phyloP scores from a whole-genome alignment of 2,329 filamentous ascomycete genomes.

The Monosporascus sp. region DNA sequence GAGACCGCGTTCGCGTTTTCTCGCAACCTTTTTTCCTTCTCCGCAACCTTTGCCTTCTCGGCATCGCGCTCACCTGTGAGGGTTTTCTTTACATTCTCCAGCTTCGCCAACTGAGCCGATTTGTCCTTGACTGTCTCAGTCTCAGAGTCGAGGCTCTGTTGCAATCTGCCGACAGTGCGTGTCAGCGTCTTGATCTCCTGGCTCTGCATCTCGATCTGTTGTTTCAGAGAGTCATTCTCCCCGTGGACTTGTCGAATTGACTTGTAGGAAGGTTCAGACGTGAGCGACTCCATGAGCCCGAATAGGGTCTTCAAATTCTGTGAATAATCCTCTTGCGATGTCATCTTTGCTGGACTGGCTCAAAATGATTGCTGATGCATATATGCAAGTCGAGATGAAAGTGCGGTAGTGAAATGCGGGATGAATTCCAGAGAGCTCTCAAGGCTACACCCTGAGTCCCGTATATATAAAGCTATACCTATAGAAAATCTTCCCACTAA shows the following conservation, averaged over 20 bases:
- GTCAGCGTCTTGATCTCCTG: background rate
- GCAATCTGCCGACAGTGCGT: background rate
- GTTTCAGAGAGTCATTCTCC: background rate
- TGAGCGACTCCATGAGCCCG: background rate
- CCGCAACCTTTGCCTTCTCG: background rate
- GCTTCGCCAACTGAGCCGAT: background rate
- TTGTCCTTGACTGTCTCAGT: background rate
- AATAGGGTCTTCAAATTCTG: background rate
- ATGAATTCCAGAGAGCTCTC: background rate
- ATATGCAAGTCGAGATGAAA: no score
- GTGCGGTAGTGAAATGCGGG: no score
- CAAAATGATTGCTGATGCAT: background rate
- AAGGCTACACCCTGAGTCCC: background rate
- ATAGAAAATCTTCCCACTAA: no score
- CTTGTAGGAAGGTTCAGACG: background rate
- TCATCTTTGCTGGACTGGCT: background rate
- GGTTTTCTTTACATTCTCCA: background rate
- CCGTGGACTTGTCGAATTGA: background rate
- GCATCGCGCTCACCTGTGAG: background rate
- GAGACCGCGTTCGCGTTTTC: background rate
- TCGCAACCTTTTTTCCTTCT: background rate
- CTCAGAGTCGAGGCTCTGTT: background rate
- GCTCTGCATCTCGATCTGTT: background rate
- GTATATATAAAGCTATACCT: no score
- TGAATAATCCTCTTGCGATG: background rate